Conservation (phyloP, 768 basidiomycete species). For the Serendipita sp. region DNA sequence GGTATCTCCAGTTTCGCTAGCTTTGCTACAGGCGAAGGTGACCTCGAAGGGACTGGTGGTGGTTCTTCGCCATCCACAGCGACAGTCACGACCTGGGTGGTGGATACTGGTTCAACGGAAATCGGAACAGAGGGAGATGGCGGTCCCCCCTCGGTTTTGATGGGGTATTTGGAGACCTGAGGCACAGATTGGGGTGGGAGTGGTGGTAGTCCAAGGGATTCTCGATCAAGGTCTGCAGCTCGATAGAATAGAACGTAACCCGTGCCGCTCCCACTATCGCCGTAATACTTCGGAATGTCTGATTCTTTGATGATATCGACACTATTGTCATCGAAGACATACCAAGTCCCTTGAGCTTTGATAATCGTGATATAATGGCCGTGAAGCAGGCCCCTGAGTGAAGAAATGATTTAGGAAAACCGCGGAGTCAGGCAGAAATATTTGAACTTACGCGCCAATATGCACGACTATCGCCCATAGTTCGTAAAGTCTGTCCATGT, state of each 20-base stretch:
- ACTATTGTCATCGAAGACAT: slow-evolving; percentile 90
- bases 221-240: slow-evolving; percentile 68
- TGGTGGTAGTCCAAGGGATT: slow-evolving; percentile 50
- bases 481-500: slow-evolving; percentile 86
- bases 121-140: neutral
- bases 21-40: neutral
- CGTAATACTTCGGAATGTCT: slow-evolving; percentile 89
- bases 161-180: neutral
- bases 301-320: slow-evolving; percentile 75
- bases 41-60: neutral
- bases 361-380: slow-evolving; percentile 96
- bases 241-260: slow-evolving; percentile 98
- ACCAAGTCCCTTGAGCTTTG: slow-evolving; percentile 70
- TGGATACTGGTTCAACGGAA: neutral
- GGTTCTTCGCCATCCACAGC: neutral
- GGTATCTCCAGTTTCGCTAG: neutral
- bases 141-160: neutral
- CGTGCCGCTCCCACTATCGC: slow-evolving; percentile 71
- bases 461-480: slow-evolving; percentile 98
- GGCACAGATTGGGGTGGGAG: neutral
- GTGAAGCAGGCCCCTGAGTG: slow-evolving; percentile 80
- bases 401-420: slow-evolving; percentile 12
- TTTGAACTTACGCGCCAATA: slow-evolving; percentile 73
- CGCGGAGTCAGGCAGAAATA: slow-evolving; percentile 11
- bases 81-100: neutral